phyloP scores from a whole-genome alignment of 441 rosid species.

The Gossypium davidsonii region DNA sequence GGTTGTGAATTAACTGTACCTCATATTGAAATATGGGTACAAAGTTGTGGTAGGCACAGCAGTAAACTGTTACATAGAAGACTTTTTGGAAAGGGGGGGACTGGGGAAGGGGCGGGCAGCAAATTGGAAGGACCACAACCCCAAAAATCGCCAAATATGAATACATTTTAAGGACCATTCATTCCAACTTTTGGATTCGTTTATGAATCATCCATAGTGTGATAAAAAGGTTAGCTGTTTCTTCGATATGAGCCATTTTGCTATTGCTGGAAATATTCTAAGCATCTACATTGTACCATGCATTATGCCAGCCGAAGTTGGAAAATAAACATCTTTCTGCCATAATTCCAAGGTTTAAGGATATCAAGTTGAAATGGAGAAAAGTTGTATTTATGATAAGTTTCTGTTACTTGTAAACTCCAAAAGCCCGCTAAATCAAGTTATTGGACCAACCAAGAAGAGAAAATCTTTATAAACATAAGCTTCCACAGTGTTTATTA shows the following conservation, averaged over 20 bases:
- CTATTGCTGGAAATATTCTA: background rate
- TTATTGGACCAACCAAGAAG: background rate
- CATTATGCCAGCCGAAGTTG: background rate
- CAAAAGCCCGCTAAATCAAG: background rate
- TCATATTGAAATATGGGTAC: background rate
- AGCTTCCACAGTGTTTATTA: conserved; percentile 31
- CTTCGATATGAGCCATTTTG: background rate
- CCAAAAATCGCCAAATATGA: conserved; percentile 19
- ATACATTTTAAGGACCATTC: conserved; percentile 23
- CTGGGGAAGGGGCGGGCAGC: background rate
- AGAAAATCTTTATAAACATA: conserved; percentile 1
- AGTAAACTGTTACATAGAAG: too few species aligned
- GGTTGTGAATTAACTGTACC: background rate
- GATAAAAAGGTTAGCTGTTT: background rate
- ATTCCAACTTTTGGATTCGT: conserved; percentile 16
- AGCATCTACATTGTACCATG: background rate
- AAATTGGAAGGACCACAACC: conserved; percentile 36
- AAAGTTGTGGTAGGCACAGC: background rate
- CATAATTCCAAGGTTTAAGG: background rate
- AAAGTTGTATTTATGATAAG: background rate
- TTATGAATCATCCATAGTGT: conserved; percentile 4
- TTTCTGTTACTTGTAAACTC: conserved; percentile 9
- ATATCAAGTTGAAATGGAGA: background rate
- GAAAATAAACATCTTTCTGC: conserved; percentile 5
- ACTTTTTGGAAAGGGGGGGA: background rate